These are phyloP conservation scores for Pachysandra terminalis DNA, from an alignment of 164 flowering plant species.

Conservation along the genomic window DNA sequence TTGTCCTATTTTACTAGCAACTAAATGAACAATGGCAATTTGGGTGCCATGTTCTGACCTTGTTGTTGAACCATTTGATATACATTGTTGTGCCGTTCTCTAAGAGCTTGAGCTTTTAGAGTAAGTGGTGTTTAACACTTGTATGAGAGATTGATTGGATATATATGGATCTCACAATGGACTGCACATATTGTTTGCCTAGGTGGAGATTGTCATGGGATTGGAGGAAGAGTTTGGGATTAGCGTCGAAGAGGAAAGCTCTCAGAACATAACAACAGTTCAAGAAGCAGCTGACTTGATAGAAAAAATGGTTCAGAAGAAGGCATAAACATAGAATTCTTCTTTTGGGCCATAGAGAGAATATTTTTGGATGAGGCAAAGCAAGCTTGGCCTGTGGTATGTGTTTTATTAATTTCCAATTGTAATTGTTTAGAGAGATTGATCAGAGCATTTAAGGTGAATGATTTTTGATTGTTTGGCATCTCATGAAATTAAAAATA, in stretches of 20 bases:
- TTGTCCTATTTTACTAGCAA: background rate
- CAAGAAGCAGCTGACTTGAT: constrained; percentile 49
- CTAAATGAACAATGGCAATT: background rate
- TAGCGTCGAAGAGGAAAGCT: constrained; percentile 43
- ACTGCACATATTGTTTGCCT: background rate
- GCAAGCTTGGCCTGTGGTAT: too few relatives aligned
- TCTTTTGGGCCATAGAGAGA: too few relatives aligned
- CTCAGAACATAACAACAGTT: constrained; percentile 38
- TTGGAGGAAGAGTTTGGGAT: constrained; percentile 45
- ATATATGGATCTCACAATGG: background rate
- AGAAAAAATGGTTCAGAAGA: constrained; percentile 37
- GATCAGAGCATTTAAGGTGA: too few relatives aligned
- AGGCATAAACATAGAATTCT: constrained; percentile 9
- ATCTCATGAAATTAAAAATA: too few relatives aligned
- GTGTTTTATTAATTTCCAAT: too few relatives aligned
- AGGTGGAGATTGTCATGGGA: constrained; percentile 59
- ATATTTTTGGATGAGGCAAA: too few relatives aligned
- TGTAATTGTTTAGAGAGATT: too few relatives aligned
- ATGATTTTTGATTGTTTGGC: too few relatives aligned
- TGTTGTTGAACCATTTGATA: too few relatives aligned
- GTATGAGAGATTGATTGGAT: background rate
- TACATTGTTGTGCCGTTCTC: too few relatives aligned
- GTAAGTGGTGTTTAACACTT: too few relatives aligned
- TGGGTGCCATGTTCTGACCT: background rate
- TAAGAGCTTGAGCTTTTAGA: too few relatives aligned